Conservation (phyloP, 1,139 yeast genomes). For the Saccharomycopsis hybrid region DNA sequence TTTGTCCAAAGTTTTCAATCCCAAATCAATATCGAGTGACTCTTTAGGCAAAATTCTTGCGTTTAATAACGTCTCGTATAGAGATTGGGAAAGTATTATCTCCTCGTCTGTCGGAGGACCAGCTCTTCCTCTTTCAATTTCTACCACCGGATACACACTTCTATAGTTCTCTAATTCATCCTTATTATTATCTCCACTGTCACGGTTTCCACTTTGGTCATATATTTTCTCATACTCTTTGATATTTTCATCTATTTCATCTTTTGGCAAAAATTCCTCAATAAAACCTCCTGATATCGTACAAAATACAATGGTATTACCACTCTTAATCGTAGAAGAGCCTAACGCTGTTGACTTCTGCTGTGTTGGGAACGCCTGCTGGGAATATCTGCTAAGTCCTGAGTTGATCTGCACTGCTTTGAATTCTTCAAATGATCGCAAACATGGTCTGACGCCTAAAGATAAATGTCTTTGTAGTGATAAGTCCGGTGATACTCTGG, state of each 20-base stretch:
- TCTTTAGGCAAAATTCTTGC: conserved; percentile 45
- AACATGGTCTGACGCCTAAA: conserved; percentile 66
- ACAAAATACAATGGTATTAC: conserved; percentile 71
- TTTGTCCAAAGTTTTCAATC: conserved; percentile 40
- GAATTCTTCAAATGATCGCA: conserved; percentile 67
- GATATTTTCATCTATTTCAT: conserved; percentile 33
- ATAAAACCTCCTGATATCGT: conserved; percentile 67
- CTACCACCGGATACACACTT: conserved; percentile 71
- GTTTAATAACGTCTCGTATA: conserved; percentile 54
- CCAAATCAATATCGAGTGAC: conserved; percentile 44
- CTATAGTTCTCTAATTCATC: conserved; percentile 29
- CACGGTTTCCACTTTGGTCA: conserved; percentile 26
- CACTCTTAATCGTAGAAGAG: conserved; percentile 65
- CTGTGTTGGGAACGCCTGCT: conserved; percentile 18
- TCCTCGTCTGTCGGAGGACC: conserved; percentile 92
- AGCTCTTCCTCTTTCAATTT: conserved; percentile 65
- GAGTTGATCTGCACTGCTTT: conserved; percentile 45
- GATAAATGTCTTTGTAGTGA: conserved; percentile 74
- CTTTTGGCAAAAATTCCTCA: conserved; percentile 39
- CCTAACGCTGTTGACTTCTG: conserved; percentile 47
- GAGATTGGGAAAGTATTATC: conserved; percentile 66
- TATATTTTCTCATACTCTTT: conserved; percentile 34
- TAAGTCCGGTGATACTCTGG: conserved; percentile 79
- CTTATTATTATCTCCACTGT: conserved; percentile 20
- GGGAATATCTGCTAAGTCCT: conserved; percentile 26